These are phyloP conservation scores for Solanum chmielewskii DNA, from an alignment of 257 asterid genomes.

Conservation along the genomic window DNA sequence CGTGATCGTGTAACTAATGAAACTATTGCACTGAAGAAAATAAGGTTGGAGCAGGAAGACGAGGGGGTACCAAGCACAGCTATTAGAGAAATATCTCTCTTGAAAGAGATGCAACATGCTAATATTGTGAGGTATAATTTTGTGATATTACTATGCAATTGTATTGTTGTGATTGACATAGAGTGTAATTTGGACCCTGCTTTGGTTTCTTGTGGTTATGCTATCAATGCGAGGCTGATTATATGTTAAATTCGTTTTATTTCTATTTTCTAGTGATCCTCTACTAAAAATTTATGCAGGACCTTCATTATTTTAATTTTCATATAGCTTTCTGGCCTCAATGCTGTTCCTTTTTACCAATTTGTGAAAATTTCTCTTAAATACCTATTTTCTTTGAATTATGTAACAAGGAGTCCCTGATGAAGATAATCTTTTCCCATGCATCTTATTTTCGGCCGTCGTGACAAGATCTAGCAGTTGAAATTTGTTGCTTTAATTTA, in stretches of 20 bases:
- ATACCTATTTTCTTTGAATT: neutral
- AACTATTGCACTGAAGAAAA: constrained; percentile 92
- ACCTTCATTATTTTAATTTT: neutral
- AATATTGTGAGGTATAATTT: constrained; percentile 67
- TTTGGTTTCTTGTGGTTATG: neutral
- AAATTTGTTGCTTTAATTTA: neutral
- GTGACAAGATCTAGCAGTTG: neutral
- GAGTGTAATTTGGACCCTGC: neutral
- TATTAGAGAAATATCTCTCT: constrained; percentile 89
- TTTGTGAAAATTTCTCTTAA: neutral
- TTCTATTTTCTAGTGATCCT: neutral
- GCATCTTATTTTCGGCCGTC: neutral
- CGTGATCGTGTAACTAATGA: constrained; percentile 78
- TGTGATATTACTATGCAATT: neutral
- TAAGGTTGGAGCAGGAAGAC: constrained; percentile 95
- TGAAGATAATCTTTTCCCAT: neutral
- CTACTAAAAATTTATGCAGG: neutral
- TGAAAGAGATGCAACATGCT: constrained; percentile 96
- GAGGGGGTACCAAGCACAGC: constrained; percentile 99
- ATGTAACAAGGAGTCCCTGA: neutral
- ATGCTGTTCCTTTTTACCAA: neutral
- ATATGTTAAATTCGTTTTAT: neutral
- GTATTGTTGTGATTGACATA: neutral
- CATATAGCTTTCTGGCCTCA: neutral
- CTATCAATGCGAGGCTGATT: neutral